Evolutionary conservation across 1,284 basidiomycete genomes (phyloP).

Genomic region (Vanrija pseudolonga): DNA sequence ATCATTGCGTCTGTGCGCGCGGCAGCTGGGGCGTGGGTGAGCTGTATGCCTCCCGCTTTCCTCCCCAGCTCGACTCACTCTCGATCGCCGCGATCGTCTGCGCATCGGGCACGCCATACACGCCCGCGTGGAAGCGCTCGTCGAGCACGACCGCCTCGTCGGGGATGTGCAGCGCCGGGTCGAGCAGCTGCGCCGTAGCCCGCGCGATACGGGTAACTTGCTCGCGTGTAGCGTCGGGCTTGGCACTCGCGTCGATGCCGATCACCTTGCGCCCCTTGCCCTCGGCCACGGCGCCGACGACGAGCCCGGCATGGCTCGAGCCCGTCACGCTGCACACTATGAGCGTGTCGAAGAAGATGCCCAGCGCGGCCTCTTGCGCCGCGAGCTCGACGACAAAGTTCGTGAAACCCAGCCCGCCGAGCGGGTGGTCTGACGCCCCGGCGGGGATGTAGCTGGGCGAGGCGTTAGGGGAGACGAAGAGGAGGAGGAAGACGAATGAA

Average conservation of each 20-base stretch:
- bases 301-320: constrained; percentile 31
- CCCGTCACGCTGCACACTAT: constrained; percentile 38
- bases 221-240: constrained; percentile 27
- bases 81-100: constrained; percentile 32
- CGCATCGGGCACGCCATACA: constrained; percentile 35
- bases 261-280: constrained; percentile 33
- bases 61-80: constrained; percentile 11
- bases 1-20: constrained; percentile 32
- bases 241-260: constrained; percentile 36
- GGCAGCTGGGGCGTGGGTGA: constrained; percentile 10
- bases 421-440: constrained; percentile 33
- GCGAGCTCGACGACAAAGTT: constrained; percentile 33
- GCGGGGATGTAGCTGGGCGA: constrained; percentile 29
- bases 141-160: constrained; percentile 31
- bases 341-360: constrained; percentile 37
- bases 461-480: background rate
- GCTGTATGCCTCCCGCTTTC: background rate
- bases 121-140: constrained; percentile 33
- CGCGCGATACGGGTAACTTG: constrained; percentile 29
- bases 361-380: constrained; percentile 27
- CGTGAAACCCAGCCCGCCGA: constrained; percentile 34
- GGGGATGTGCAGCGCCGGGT: constrained; percentile 20
- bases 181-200: constrained; percentile 25
- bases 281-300: constrained; percentile 34
- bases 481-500: background rate